Evolutionary conservation across 2,329 filamentous ascomycete species (phyloP).

Genomic region (Akanthomyces dipterigenus): DNA sequence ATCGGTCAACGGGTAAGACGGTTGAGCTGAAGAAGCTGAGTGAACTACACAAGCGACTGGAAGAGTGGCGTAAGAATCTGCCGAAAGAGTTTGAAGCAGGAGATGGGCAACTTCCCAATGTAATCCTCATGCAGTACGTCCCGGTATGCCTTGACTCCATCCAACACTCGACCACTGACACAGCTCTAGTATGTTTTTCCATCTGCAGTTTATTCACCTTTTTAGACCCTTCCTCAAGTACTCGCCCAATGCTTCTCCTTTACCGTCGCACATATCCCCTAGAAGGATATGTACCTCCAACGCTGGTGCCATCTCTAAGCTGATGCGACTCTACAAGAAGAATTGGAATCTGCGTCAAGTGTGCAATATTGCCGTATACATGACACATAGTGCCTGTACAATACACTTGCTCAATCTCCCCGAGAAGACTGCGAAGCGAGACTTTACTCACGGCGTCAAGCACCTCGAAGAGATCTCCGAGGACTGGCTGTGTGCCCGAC

Average conservation of each 20-base stretch:
- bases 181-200: constrained; percentile 81
- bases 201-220: constrained; percentile 89
- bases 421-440: constrained; percentile 81
- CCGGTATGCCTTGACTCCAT: not conserved
- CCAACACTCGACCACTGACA: constrained; percentile 17
- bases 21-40: constrained; percentile 87
- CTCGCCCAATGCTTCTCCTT: constrained; percentile 68
- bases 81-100: constrained; percentile 83
- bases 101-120: constrained; percentile 82
- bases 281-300: constrained; percentile 87
- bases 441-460: constrained; percentile 84
- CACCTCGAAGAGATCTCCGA: constrained; percentile 94
- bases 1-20: constrained; percentile 63
- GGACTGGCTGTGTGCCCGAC: constrained; percentile 83
- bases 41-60: constrained; percentile 81
- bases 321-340: constrained; percentile 91
- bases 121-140: constrained; percentile 75
- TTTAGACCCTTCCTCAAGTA: constrained; percentile 96
- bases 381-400: constrained; percentile 87
- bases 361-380: constrained; percentile 94
- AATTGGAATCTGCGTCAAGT: constrained; percentile 88
- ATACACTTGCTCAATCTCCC: constrained; percentile 91
- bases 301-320: constrained; percentile 81
- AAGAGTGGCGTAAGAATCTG: constrained; percentile 79
- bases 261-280: constrained; percentile 82